Percentiles rank a stretch among this genome's conserved stretches.
Conservation (phyloP, 163 green algal species). For the Scenedesmus sp. region DNA sequence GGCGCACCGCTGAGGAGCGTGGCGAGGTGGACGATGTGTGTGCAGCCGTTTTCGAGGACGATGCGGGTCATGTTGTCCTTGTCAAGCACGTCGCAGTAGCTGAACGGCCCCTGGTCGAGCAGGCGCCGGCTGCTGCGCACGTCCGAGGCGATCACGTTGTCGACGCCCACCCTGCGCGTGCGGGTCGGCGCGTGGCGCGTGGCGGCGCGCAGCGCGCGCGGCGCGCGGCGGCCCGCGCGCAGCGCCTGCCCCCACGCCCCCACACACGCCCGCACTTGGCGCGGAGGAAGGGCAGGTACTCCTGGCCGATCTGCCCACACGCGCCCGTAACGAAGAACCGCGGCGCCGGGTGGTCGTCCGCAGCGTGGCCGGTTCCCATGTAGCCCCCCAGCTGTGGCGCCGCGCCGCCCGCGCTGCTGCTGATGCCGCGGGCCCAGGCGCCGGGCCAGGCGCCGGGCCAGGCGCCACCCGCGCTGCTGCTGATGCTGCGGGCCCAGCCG, state of each 20-base stretch:
- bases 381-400: constrained; percentile 28
- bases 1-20: constrained; percentile 65
- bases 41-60: constrained; percentile 69
- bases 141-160: constrained; percentile 40
- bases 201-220: no score
- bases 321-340: constrained; percentile 44
- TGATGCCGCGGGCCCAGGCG: background rate
- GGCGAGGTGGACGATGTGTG: constrained; percentile 73
- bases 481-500: no score
- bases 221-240: no score
- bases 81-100: background rate
- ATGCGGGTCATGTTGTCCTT: constrained; percentile 67
- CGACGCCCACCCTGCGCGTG: constrained; percentile 39
- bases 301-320: constrained; percentile 41
- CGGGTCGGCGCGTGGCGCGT: no score
- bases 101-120: constrained; percentile 44
- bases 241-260: no score
- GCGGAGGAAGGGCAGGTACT: constrained; percentile 9
- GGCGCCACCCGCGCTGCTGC: no score
- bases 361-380: constrained; percentile 34
- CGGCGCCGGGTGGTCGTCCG: background rate
- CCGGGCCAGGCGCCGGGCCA: no score
- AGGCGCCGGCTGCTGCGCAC: constrained; percentile 25
- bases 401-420: background rate
- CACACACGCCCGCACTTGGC: background rate